Evolutionary conservation across 352 stramenopile species (phyloP).

Genomic region (Phytophthora crassamura): DNA sequence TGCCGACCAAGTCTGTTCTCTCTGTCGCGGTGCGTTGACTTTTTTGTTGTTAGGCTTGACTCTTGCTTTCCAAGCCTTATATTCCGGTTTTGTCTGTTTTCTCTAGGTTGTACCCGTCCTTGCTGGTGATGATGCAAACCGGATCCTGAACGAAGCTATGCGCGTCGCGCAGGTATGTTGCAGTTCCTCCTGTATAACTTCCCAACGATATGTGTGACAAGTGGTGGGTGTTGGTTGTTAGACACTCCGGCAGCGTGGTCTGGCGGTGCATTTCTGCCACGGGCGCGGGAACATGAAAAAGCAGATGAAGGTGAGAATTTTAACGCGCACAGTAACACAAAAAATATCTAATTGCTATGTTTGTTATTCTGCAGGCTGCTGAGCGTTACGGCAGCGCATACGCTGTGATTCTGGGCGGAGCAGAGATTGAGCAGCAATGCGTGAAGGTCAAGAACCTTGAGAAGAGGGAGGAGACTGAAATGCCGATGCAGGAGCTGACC

Average conservation of each 20-base stretch:
- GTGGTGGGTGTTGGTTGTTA: constrained; percentile 15
- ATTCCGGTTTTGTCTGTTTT: not conserved
- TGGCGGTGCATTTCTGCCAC: constrained; percentile 87
- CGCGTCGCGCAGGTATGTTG: constrained; percentile 57
- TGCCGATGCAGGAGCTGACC: constrained; percentile 43
- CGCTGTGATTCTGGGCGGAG: constrained; percentile 76
- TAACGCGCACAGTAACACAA: not conserved
- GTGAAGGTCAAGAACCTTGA: constrained; percentile 85
- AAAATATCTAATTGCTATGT: constrained; percentile 3
- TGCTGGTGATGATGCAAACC: constrained; percentile 44
- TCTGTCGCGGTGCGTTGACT: constrained; percentile 63
- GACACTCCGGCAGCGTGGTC: constrained; percentile 60
- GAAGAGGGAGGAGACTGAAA: constrained; percentile 57
- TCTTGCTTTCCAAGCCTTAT: constrained; percentile 10
- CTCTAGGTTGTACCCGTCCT: constrained; percentile 74
- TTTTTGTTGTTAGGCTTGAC: not conserved
- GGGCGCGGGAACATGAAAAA: constrained; percentile 86
- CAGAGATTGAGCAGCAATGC: constrained; percentile 64
- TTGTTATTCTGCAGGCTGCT: constrained; percentile 48
- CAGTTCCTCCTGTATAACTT: not conserved
- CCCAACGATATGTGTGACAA: not conserved
- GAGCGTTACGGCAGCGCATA: constrained; percentile 72
- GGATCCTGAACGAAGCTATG: constrained; percentile 70
- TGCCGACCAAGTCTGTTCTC: constrained; percentile 10
- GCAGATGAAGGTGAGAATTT: constrained; percentile 79